A percentile compares a stretch with the other conserved stretches of the same genome.
Evolutionary conservation across 805 yeast species (phyloP).

Genomic region (Hanseniaspora singularis): DNA sequence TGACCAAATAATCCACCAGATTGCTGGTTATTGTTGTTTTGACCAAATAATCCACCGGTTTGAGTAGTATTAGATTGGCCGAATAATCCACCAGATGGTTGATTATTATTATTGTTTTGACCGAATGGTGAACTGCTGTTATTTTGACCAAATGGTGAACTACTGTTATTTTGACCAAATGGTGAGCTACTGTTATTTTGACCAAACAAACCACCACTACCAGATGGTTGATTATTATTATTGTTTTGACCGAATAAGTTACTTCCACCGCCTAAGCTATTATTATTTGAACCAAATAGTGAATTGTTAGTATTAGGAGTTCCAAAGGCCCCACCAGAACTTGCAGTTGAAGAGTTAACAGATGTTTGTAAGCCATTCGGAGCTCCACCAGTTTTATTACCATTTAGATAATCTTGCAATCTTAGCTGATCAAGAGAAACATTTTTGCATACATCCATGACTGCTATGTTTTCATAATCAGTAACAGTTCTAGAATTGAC

Average conservation of each 20-base stretch:
- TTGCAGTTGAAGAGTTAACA: conserved; percentile 20
- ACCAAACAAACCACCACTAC: conserved; percentile 22
- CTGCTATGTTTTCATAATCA: conserved; percentile 58
- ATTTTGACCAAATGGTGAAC: conserved; percentile 20
- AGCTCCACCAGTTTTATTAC: conserved; percentile 29
- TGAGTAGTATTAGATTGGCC: conserved; percentile 23
- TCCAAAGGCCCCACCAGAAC: conserved; percentile 15
- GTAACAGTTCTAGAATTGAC: conserved; percentile 41
- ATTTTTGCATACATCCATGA: conserved; percentile 83
- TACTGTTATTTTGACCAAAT: conserved; percentile 24
- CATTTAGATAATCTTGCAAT: conserved; percentile 73
- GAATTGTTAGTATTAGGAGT: conserved; percentile 12
- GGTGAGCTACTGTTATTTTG: conserved; percentile 19
- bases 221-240: conserved; percentile 21
- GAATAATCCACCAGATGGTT: conserved; percentile 24
- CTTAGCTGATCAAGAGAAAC: conserved; percentile 82
- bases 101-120: conserved; percentile 22
- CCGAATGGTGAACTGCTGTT: conserved; percentile 25
- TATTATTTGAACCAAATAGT: conserved; percentile 4
- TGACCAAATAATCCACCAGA: conserved; percentile 31
- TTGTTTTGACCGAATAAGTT: conserved; percentile 23
- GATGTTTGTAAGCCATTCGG: conserved; percentile 29
- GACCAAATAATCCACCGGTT: too few species aligned
- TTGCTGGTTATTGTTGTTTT: conserved; percentile 22
- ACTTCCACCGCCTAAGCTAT: neutral